Conservation (phyloP, 345 rosid species). For the Murraya paniculata region DNA sequence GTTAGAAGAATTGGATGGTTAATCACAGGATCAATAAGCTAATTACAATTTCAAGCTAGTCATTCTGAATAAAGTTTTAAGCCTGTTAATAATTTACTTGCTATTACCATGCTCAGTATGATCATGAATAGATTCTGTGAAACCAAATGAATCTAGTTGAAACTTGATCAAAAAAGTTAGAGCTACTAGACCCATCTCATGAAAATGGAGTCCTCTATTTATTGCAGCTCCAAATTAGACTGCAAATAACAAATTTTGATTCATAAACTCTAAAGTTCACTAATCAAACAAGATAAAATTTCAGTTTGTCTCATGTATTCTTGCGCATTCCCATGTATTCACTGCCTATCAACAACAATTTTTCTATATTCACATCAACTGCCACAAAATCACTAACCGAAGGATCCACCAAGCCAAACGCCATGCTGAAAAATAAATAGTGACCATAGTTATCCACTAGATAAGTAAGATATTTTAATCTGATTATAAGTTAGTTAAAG, state of each 20-base stretch:
- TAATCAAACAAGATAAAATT: not conserved
- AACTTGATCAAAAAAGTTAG: not conserved
- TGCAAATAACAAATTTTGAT: not conserved
- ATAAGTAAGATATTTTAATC: not conserved
- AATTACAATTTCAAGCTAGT: not conserved
- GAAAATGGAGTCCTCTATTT: not conserved
- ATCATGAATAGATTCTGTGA: not conserved
- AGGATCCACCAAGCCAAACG: not conserved
- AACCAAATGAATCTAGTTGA: not conserved
- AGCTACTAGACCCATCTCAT: not conserved
- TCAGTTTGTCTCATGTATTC: not conserved
- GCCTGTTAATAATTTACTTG: not conserved
- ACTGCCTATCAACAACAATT: not conserved
- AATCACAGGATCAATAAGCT: not conserved
- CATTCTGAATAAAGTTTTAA: not conserved
- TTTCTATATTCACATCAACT: not conserved
- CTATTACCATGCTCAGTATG: not conserved
- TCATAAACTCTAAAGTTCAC: not conserved
- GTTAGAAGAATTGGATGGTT: not conserved
- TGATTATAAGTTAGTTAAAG: not conserved
- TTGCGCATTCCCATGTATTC: not conserved
- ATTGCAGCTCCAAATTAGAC: not conserved
- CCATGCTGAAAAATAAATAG: not conserved
- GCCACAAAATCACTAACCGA: not conserved
- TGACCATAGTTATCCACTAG: not conserved